These are phyloP conservation scores for Acidiella bohemica DNA, from an alignment of 495 filamentous ascomycete species.

Conservation along the genomic window DNA sequence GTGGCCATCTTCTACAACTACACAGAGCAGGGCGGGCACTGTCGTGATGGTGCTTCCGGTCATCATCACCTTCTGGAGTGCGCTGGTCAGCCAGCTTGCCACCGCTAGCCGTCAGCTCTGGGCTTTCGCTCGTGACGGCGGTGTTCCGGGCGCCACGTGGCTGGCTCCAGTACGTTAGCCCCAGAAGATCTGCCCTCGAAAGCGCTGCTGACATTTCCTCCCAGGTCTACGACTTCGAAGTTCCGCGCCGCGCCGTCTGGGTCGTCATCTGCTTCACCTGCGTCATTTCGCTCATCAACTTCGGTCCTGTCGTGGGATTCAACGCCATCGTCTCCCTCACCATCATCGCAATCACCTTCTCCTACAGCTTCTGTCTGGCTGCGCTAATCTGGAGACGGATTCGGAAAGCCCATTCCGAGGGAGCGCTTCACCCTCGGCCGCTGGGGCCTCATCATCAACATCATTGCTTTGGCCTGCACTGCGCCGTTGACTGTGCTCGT, in stretches of 20 bases:
- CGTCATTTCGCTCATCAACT: constrained; percentile 24
- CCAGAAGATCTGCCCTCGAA: too few species aligned
- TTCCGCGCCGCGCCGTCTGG: neutral
- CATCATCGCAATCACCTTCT: constrained; percentile 29
- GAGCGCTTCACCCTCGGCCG: neutral
- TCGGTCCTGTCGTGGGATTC: constrained; percentile 34
- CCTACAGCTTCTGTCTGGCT: too few species aligned
- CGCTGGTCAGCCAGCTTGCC: constrained; percentile 6
- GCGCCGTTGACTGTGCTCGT: constrained; percentile 3
- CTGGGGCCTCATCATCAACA: constrained; percentile 12
- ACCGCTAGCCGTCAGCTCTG: constrained; percentile 12
- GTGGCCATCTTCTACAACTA: constrained; percentile 12
- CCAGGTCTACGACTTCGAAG: neutral
- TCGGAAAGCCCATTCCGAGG: too few species aligned
- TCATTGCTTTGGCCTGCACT: neutral
- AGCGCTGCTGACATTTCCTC: constrained; percentile 22
- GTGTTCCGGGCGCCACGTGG: too few species aligned
- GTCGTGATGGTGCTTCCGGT: constrained; percentile 7
- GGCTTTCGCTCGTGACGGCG: constrained; percentile 16
- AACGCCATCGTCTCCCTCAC: constrained; percentile 44
- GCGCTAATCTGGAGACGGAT: too few species aligned
- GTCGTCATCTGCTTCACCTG: neutral
- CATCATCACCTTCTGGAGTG: constrained; percentile 7
- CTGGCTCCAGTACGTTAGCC: too few species aligned
- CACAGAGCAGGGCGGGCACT: constrained; percentile 10